phyloP scores from a whole-genome alignment of 1,284 basidiomycete species.

The Cutaneotrichosporon dermatis region DNA sequence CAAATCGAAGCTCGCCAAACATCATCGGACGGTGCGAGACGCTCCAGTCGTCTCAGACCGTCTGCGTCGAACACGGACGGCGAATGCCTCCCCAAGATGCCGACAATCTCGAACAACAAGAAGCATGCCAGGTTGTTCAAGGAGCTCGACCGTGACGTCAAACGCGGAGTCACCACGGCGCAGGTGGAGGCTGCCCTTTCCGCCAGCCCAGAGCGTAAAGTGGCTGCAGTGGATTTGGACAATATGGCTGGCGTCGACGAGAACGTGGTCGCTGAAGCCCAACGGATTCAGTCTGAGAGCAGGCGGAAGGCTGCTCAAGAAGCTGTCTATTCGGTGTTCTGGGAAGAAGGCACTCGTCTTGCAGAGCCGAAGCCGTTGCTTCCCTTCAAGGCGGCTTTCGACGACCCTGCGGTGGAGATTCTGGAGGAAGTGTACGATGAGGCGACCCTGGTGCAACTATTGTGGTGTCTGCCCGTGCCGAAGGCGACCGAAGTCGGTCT shows the following conservation, averaged over 20 bases:
- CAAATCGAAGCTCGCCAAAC: not conserved
- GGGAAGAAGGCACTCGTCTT: not conserved
- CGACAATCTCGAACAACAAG: not conserved
- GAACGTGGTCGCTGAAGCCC: not conserved
- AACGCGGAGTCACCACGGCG: not conserved
- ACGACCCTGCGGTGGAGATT: not conserved
- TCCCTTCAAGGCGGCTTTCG: not conserved
- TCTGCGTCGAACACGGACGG: not conserved
- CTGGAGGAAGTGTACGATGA: not conserved
- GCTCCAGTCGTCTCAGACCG: not conserved
- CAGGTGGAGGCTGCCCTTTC: not conserved
- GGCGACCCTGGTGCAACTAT: not conserved
- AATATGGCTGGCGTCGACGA: not conserved
- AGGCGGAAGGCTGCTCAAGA: conserved; percentile 1
- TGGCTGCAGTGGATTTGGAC: not conserved
- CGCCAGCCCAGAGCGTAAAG: not conserved
- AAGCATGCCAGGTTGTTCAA: not conserved
- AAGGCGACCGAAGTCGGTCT: not conserved
- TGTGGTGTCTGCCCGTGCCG: not conserved
- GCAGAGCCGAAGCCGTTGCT: not conserved
- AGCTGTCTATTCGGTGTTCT: conserved; percentile 3
- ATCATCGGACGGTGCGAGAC: not conserved
- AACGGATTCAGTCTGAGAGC: not conserved
- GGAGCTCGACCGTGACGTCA: not conserved
- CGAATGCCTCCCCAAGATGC: not conserved